Conservation (phyloP, 108 stramenopile genomes). For the Bacterosira constricta region DNA sequence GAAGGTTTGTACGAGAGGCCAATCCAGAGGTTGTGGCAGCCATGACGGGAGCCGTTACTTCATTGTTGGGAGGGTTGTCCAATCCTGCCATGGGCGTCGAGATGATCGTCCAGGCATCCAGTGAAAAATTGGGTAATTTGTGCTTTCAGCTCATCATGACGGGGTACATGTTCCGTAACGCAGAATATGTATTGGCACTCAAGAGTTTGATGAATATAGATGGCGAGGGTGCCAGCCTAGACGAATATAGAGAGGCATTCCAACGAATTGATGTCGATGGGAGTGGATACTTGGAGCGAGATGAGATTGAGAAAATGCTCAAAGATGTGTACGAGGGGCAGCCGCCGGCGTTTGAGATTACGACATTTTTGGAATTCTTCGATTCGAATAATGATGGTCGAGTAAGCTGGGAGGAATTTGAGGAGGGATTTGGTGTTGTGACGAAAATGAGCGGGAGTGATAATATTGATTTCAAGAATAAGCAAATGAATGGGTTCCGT, state of each 20-base stretch:
- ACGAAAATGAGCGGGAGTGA: conserved; percentile 14
- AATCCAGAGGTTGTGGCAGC: conserved; percentile 82
- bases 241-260: conserved; percentile 87
- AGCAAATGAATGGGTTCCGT: conserved; percentile 19
- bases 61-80: conserved; percentile 76
- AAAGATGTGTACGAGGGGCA: conserved; percentile 68
- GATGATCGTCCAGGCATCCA: conserved; percentile 67
- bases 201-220: conserved; percentile 74
- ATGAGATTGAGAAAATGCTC: conserved; percentile 70
- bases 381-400: conserved; percentile 86
- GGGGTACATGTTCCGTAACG: conserved; percentile 92
- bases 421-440: conserved; percentile 71
- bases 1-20: conserved; percentile 68
- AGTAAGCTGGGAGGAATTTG: conserved; percentile 83
- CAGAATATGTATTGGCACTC: conserved; percentile 89
- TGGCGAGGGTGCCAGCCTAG: conserved; percentile 59
- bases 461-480: too few relatives aligned
- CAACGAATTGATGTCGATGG: conserved; percentile 69
- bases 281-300: conserved; percentile 76
- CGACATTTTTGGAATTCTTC: conserved; percentile 85
- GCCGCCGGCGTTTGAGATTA: conserved; percentile 72
- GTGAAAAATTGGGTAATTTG: conserved; percentile 77
- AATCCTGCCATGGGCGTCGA: conserved; percentile 73
- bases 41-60: conserved; percentile 76
- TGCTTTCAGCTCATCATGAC: conserved; percentile 93